These are phyloP conservation scores for Fusarium cicatricum DNA, from an alignment of 2,329 filamentous ascomycete genomes.

Conservation along the genomic window DNA sequence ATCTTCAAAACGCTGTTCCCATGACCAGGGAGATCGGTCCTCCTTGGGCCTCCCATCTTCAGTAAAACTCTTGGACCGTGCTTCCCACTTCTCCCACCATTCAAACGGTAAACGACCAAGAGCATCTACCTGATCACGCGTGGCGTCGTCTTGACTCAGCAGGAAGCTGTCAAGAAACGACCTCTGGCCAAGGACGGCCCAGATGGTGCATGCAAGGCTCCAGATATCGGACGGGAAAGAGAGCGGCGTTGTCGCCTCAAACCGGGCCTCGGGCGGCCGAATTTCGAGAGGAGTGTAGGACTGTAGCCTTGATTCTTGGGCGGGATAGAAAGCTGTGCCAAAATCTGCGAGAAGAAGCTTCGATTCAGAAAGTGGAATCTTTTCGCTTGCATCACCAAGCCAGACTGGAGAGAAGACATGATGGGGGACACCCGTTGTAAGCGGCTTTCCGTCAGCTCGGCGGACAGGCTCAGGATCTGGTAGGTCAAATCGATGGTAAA, in stretches of 20 bases:
- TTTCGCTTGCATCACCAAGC: conserved; percentile 46
- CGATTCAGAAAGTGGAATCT: conserved; percentile 40
- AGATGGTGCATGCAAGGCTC: conserved; percentile 51
- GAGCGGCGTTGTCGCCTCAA: conserved; percentile 46
- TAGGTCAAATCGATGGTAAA: conserved; percentile 38
- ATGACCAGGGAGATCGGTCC: neutral
- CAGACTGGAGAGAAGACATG: conserved; percentile 45
- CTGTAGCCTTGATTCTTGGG: conserved; percentile 29
- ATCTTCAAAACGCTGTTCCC: conserved; percentile 6
- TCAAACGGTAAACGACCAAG: conserved; percentile 23
- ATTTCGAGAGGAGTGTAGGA: conserved; percentile 44
- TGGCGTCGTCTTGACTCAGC: conserved; percentile 12
- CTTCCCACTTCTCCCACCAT: conserved; percentile 32
- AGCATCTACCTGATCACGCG: conserved; percentile 27
- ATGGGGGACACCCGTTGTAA: conserved; percentile 38
- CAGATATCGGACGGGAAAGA: conserved; percentile 50
- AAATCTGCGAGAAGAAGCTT: conserved; percentile 45
- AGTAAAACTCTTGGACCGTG: conserved; percentile 5
- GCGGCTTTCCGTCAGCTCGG: conserved; percentile 25
- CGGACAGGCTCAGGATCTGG: conserved; percentile 37
- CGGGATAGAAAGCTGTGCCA: conserved; percentile 46
- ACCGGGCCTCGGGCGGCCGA: conserved; percentile 48
- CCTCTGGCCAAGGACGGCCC: conserved; percentile 42
- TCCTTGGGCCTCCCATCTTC: conserved; percentile 1
- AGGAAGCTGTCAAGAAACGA: conserved; percentile 18